phyloP scores from a whole-genome alignment of 2,329 filamentous ascomycete genomes.

The Zasmidium cellare region DNA sequence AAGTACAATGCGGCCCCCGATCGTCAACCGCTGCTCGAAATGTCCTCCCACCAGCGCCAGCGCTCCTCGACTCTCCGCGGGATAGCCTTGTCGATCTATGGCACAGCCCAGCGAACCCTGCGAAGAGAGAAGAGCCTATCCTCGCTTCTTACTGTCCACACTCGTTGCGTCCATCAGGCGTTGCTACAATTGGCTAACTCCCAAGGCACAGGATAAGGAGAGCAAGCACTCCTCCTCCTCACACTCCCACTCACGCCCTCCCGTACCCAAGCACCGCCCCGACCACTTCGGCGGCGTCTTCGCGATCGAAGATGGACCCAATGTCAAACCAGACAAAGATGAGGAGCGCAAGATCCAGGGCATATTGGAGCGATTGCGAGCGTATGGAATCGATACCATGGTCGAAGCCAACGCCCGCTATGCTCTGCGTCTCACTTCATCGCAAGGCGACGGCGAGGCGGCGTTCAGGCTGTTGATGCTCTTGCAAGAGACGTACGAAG shows the following conservation, averaged over 20 bases:
- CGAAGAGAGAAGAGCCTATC: conserved; percentile 2
- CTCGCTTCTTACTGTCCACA: conserved; percentile 2
- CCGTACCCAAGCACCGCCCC: conserved; percentile 40
- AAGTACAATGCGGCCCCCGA: background rate
- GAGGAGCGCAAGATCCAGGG: conserved; percentile 57
- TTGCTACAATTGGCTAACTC: conserved; percentile 11
- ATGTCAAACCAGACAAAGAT: conserved; percentile 58
- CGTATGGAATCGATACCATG: conserved; percentile 56
- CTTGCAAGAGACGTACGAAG: conserved; percentile 77
- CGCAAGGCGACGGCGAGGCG: conserved; percentile 69
- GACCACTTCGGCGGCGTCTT: conserved; percentile 67
- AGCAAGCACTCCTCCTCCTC: conserved; percentile 5
- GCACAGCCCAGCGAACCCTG: background rate
- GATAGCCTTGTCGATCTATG: background rate
- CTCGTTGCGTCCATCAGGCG: background rate
- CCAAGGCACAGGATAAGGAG: conserved; percentile 14
- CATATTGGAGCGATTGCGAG: conserved; percentile 53
- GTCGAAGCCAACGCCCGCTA: conserved; percentile 64
- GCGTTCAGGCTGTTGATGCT: conserved; percentile 76
- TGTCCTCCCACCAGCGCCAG: background rate
- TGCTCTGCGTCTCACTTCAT: conserved; percentile 62
- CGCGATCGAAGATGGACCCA: conserved; percentile 54
- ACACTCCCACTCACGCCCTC: conserved; percentile 1
- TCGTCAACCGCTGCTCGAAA: background rate
- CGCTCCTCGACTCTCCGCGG: background rate